Evolutionary conservation across 2,329 filamentous ascomycete species (phyloP), one percentile per base, ranked within the genome.

Genomic region (Colletotrichum acutatum): DNA sequence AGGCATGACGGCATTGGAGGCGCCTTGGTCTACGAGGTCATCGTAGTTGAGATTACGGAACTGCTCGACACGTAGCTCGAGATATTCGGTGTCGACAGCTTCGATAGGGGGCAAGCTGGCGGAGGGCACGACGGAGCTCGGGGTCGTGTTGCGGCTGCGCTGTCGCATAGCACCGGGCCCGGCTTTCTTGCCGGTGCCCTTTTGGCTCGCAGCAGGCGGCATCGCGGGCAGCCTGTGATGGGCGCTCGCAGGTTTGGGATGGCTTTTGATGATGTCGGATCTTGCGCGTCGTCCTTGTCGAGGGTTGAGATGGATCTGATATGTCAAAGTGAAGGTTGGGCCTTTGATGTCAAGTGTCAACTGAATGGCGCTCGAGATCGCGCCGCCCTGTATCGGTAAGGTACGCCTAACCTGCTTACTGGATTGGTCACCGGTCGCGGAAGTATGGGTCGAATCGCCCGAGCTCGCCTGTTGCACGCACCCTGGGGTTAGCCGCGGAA

Each of bases 141-240:
- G 94, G 19, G 94, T 96, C 46, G 93, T 94, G 82, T 95, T 95
- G 79, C 94, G 92, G 80, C 93, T 95, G 74, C 90, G 87, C 77
- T 92, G 93, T 76, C 91, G 90, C 74, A 91, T 88, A 77, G 88
- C 88, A 76, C 87, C 87, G 74, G 86, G 84, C 61, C 86, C 86
- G 71, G 85, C 86, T 83, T 94, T 94, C 84, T 92, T 92, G 80
- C 90, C 87, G 30, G 90, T 90, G 71, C 90, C 90, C 78, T 91
- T 90, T 78, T 91, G 89, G 76, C 88, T 86, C 60, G 88, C 86
- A 68, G 84, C 84, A 32, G 89, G 88, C 79, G 90, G 88, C 90
- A 92, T 92, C 68, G 73, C 61, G 19, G 46, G 61, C 22, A 53
- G 32, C 24, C 54, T 57, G 19, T 52, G 34, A 12, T 66, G 14